phyloP scores from a whole-genome alignment of 108 stramenopile genomes.

The Nitzschia palea region DNA sequence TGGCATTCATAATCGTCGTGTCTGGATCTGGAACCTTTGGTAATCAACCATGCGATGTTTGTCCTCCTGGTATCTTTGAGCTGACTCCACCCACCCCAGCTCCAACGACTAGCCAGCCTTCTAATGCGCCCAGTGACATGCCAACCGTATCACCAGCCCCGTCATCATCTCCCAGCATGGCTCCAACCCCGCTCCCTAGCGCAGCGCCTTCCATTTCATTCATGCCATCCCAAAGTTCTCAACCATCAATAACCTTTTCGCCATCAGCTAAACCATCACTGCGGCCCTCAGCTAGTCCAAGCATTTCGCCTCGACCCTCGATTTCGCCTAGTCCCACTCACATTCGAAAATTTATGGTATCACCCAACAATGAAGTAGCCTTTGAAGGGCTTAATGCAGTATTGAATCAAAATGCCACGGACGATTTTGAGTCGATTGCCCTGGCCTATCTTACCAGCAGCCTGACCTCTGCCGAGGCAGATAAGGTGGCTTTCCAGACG shows the following conservation, averaged over 20 bases:
- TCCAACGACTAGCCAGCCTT: slow-evolving; percentile 14
- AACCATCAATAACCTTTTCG: not conserved
- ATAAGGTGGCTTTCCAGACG: not conserved
- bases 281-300: slow-evolving; percentile 14
- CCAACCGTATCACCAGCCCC: slow-evolving; percentile 27
- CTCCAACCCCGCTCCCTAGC: not conserved
- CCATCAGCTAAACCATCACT: not conserved
- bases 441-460: not conserved
- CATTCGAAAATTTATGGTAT: not conserved
- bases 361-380: slow-evolving; percentile 1
- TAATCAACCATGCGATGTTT: no score
- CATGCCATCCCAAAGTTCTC: not conserved
- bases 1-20: no score
- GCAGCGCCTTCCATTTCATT: not conserved
- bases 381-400: slow-evolving; percentile 2
- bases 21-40: no score
- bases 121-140: slow-evolving; percentile 15
- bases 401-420: not conserved
- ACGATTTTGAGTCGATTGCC: not conserved
- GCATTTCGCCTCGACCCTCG: slow-evolving; percentile 17
- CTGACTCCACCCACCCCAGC: slow-evolving; percentile 14
- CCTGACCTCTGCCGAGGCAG: not conserved
- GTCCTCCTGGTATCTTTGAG: not conserved
- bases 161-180: slow-evolving; percentile 14
- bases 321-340: slow-evolving; percentile 23